phyloP scores from a whole-genome alignment of 192 early-diverging fungal species.

The Backusella parvicylindrica region DNA sequence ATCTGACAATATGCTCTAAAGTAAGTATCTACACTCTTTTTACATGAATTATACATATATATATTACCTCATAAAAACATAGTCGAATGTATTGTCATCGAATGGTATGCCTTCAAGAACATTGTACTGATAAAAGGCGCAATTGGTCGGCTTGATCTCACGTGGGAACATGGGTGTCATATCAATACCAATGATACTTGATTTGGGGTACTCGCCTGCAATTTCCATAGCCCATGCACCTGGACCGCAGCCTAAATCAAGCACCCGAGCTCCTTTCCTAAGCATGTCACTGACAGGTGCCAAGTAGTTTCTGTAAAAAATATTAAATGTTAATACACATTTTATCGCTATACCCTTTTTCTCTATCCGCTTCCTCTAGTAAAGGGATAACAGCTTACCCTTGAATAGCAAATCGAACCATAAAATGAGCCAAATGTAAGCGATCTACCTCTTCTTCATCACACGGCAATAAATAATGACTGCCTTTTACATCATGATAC shows the following conservation, averaged over 20 bases:
- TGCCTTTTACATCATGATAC: constrained; percentile 35
- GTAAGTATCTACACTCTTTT: no score
- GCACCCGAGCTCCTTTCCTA: constrained; percentile 28
- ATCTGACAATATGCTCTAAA: constrained; percentile 8
- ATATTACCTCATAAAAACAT: constrained; percentile 41
- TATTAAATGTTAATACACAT: background rate
- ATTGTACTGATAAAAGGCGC: constrained; percentile 31
- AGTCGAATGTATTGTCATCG: constrained; percentile 48
- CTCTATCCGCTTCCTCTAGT: no score
- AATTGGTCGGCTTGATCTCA: constrained; percentile 32
- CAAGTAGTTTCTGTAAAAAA: constrained; percentile 32
- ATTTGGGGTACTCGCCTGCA: constrained; percentile 39
- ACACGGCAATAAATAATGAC: constrained; percentile 46
- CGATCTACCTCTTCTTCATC: constrained; percentile 53
- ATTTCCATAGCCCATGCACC: constrained; percentile 41
- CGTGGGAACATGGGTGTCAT: constrained; percentile 25
- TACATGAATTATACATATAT: no score
- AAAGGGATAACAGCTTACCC: constrained; percentile 34
- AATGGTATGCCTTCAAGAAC: constrained; percentile 31
- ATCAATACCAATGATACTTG: constrained; percentile 36
- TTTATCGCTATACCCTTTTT: background rate
- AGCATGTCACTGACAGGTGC: constrained; percentile 35
- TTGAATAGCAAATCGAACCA: constrained; percentile 46
- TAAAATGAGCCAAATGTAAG: constrained; percentile 48
- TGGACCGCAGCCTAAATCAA: constrained; percentile 40